A percentile compares a stretch with the other conserved stretches of the same genome.
Conservation (phyloP, 805 yeast genomes). For the Metschnikowia lunata region DNA sequence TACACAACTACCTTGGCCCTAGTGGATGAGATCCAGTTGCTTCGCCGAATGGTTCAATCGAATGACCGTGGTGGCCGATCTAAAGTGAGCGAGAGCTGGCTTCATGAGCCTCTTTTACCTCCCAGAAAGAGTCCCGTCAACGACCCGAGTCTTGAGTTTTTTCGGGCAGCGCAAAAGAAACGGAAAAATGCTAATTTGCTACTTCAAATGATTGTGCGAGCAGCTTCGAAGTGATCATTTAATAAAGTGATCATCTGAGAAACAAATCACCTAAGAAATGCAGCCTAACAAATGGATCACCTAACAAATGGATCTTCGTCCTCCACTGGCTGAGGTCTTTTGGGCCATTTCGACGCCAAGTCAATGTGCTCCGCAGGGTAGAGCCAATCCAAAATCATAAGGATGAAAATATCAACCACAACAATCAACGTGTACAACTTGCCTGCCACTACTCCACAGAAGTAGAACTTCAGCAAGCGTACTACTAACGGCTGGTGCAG, state of each 20-base stretch:
- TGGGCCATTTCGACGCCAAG: slow-evolving; percentile 74
- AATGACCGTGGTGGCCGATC: neutral
- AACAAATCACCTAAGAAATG: too few species aligned
- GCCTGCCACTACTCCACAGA: slow-evolving; percentile 82
- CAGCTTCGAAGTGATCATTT: neutral
- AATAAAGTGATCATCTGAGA: neutral
- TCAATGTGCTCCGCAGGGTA: slow-evolving; percentile 74
- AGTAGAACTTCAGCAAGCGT: slow-evolving; percentile 60
- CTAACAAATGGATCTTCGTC: neutral
- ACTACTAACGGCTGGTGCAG: slow-evolving; percentile 51
- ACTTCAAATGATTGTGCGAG: slow-evolving; percentile 1
- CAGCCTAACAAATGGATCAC: too few species aligned
- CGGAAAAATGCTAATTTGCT: slow-evolving; percentile 5
- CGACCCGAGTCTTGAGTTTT: neutral
- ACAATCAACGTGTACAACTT: slow-evolving; percentile 74
- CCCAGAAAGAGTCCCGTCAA: neutral
- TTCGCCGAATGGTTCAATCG: slow-evolving; percentile 31
- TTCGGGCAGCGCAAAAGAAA: slow-evolving; percentile 4
- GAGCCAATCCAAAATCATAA: slow-evolving; percentile 58
- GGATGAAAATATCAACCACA: slow-evolving; percentile 71
- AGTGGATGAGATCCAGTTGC: slow-evolving; percentile 41
- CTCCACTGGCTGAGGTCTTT: neutral
- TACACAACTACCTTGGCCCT: slow-evolving; percentile 32
- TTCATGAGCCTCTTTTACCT: slow-evolving; percentile 1
- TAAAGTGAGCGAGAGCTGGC: slow-evolving; percentile 1